Evolutionary conservation across 495 filamentous ascomycete species (phyloP).

Genomic region (Podospora anserina): DNA sequence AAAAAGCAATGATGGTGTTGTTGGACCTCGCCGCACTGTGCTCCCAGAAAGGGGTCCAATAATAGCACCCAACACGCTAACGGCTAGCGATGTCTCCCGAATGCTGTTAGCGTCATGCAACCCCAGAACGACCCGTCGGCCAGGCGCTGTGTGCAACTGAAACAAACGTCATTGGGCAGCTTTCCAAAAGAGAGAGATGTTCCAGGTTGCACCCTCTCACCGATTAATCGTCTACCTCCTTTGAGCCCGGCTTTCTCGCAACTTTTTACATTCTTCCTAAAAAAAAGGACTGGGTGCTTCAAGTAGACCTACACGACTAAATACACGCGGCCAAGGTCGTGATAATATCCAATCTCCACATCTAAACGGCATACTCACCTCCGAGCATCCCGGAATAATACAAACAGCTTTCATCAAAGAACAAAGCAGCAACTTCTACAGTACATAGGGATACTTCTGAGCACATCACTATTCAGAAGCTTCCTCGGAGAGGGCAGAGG

Average conservation of each 20-base stretch:
- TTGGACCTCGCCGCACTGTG: conserved; percentile 14
- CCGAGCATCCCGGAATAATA: neutral
- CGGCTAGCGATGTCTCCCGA: neutral
- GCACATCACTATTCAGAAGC: neutral
- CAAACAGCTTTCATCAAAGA: neutral
- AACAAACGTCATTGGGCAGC: conserved; percentile 19
- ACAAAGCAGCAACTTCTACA: neutral
- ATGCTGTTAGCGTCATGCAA: conserved; percentile 12
- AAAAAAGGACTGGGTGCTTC: neutral
- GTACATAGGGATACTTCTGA: neutral
- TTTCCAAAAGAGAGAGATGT: neutral
- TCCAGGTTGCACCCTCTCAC: neutral
- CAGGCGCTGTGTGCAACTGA: conserved; percentile 11
- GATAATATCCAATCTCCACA: neutral
- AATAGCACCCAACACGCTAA: conserved; percentile 9
- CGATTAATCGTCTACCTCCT: neutral
- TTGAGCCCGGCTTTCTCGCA: neutral
- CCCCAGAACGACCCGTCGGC: neutral
- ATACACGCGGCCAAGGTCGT: neutral
- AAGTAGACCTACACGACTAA: neutral
- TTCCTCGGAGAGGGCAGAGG: neutral
- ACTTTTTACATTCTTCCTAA: neutral
- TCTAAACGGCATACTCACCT: neutral
- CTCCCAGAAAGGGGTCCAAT: neutral
- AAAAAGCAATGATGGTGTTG: neutral